Evolutionary conservation across 352 stramenopile species (phyloP).

Genomic region (Hyphochytrium catenoides): DNA sequence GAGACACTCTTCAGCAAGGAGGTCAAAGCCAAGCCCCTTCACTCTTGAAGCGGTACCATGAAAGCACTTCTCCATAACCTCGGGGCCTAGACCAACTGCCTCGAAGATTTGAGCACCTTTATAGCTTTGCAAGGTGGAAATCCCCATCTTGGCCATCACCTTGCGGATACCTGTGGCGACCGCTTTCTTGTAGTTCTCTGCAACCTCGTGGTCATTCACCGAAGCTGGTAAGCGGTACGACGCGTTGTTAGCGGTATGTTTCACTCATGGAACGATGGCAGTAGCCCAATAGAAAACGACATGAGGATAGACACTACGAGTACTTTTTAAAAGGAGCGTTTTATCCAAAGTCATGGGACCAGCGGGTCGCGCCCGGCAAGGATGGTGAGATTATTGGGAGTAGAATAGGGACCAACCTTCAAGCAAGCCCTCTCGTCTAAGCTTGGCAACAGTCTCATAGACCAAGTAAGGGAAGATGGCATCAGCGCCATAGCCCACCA

Average conservation of each 20-base stretch:
- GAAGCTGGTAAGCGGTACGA: slow-evolving; percentile 19
- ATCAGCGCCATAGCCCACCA: slow-evolving; percentile 54
- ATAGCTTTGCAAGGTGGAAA: slow-evolving; percentile 66
- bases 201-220: slow-evolving; percentile 39
- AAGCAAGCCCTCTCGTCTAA: too few relatives aligned
- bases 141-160: slow-evolving; percentile 75
- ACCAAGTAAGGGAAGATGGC: slow-evolving; percentile 56
- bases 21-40: too few relatives aligned
- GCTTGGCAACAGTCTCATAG: slow-evolving; percentile 49
- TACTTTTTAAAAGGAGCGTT: too few relatives aligned
- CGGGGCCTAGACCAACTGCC: slow-evolving; percentile 47
- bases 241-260: background rate
- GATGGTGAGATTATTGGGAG: too few relatives aligned
- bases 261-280: slow-evolving; percentile 7
- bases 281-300: too few relatives aligned
- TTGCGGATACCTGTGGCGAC: slow-evolving; percentile 56
- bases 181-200: slow-evolving; percentile 56
- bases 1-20: too few relatives aligned
- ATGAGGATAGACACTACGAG: too few relatives aligned
- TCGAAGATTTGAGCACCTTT: slow-evolving; percentile 70
- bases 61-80: slow-evolving; percentile 60
- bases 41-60: slow-evolving; percentile 52
- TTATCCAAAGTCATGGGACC: too few relatives aligned
- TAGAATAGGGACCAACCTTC: too few relatives aligned
- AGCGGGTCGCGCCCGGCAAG: too few relatives aligned